Percentiles rank a stretch among this genome's conserved stretches.
Evolutionary conservation across 257 asterid species (phyloP).

Genomic region (Anisodus acutangulus): DNA sequence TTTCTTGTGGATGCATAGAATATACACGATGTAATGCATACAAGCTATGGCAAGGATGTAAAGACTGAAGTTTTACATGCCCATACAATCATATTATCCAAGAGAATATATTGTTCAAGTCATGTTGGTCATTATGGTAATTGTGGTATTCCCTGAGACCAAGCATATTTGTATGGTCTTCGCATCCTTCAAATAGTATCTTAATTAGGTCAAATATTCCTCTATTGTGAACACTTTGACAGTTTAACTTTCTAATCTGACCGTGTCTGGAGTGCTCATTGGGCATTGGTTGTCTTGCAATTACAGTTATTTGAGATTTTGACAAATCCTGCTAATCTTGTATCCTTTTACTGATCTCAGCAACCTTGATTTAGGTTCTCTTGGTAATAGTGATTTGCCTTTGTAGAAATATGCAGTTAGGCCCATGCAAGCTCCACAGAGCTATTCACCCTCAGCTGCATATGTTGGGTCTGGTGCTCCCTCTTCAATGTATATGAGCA

Average conservation of each 20-base stretch:
- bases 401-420: constrained; percentile 67
- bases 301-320: not conserved
- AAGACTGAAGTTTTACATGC: not conserved
- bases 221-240: not conserved
- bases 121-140: not conserved
- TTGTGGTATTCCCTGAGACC: not conserved
- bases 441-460: constrained; percentile 66
- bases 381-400: constrained; percentile 25
- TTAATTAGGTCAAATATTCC: not conserved
- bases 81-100: not conserved
- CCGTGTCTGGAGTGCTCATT: not conserved
- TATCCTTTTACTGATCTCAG: not conserved
- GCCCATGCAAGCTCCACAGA: constrained; percentile 71
- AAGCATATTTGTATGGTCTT: not conserved
- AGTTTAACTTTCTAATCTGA: constrained; percentile 13
- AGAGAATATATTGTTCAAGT: constrained; percentile 17
- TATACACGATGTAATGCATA: constrained; percentile 1
- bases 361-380: constrained; percentile 28
- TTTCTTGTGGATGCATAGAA: constrained; percentile 3
- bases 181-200: not conserved
- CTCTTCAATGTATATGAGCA: constrained; percentile 79
- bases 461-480: constrained; percentile 75
- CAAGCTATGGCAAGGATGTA: not conserved
- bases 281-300: not conserved
- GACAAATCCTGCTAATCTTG: not conserved